Percentiles rank a stretch among this genome's conserved stretches.
These are phyloP conservation scores for Eimeria acervulina DNA, from an alignment of 169 alveolate genomes.

Conservation along the genomic window DNA sequence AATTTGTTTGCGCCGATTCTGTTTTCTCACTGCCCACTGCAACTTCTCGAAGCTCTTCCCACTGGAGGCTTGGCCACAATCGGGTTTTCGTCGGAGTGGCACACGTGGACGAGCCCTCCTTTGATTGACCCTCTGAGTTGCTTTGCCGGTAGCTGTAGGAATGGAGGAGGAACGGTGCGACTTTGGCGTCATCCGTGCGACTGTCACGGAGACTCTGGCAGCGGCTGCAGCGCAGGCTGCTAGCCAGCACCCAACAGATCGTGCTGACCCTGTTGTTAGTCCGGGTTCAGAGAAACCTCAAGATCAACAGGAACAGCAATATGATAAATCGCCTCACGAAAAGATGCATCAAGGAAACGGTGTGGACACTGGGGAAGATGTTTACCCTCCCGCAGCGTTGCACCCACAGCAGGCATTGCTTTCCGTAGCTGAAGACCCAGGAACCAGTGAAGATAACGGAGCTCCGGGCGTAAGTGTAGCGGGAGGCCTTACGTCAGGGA, in stretches of 20 bases:
- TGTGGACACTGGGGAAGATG: background rate
- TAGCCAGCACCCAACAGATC: conserved; percentile 73
- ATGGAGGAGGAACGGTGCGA: conserved; percentile 68
- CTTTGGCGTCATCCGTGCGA: conserved; percentile 46
- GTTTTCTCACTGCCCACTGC: background rate
- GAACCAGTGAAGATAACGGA: conserved; percentile 1
- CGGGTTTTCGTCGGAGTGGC: background rate
- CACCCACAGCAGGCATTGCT: background rate
- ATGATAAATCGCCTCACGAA: background rate
- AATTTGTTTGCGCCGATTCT: background rate
- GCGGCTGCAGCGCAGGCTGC: conserved; percentile 63
- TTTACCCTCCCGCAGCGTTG: background rate
- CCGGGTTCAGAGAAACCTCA: conserved; percentile 24
- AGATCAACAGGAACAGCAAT: conserved; percentile 3
- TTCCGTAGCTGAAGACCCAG: background rate
- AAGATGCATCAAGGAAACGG: background rate
- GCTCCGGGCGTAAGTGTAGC: background rate
- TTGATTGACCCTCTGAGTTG: background rate
- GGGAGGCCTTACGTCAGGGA: background rate
- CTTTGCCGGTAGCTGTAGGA: background rate
- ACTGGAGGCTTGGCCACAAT: background rate
- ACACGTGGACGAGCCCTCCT: background rate
- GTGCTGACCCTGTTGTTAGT: background rate
- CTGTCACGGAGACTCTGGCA: conserved; percentile 33
- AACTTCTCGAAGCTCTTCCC: background rate